Conservation (phyloP, 371 early-diverging fungal genomes). For the Smittium culicis region DNA sequence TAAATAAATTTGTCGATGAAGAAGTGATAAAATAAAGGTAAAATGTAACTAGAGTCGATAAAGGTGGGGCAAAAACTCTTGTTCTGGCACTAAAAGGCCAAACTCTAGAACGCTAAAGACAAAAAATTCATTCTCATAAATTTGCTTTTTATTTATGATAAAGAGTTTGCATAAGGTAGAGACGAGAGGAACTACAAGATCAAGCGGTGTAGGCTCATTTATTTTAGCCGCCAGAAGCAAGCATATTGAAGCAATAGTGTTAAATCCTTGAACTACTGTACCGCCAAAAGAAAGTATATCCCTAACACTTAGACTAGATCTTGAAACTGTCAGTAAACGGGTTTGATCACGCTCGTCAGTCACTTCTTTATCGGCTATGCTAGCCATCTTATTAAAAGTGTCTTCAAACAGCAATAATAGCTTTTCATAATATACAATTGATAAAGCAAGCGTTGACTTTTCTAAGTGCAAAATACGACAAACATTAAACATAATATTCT, state of each 20-base stretch:
- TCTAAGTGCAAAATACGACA: conserved; percentile 51
- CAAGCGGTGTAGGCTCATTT: conserved; percentile 2
- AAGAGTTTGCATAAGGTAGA: conserved; percentile 32
- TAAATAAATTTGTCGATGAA: too few species aligned
- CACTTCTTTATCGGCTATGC: not conserved
- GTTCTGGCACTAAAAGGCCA: conserved; percentile 56
- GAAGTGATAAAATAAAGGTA: too few species aligned
- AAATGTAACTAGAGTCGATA: conserved; percentile 34
- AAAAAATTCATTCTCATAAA: conserved; percentile 70
- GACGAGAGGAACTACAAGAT: conserved; percentile 1
- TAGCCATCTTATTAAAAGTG: not conserved
- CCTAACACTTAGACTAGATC: conserved; percentile 26
- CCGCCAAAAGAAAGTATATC: conserved; percentile 16
- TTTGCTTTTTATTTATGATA: conserved; percentile 57
- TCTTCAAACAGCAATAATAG: conserved; percentile 38
- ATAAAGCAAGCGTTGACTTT: conserved; percentile 73
- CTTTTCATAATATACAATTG: conserved; percentile 88
- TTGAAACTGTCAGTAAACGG: not conserved
- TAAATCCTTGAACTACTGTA: not conserved
- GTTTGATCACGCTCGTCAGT: not conserved
- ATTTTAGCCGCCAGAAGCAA: conserved; percentile 15
- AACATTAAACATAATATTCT: conserved; percentile 35
- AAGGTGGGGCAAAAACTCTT: conserved; percentile 78
- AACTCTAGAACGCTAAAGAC: conserved; percentile 78
- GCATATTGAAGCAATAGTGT: conserved; percentile 15